Evolutionary conservation across 345 rosid genomes (phyloP), one percentile per base, ranked within the genome.

Genomic region (Populus pruinosa): DNA sequence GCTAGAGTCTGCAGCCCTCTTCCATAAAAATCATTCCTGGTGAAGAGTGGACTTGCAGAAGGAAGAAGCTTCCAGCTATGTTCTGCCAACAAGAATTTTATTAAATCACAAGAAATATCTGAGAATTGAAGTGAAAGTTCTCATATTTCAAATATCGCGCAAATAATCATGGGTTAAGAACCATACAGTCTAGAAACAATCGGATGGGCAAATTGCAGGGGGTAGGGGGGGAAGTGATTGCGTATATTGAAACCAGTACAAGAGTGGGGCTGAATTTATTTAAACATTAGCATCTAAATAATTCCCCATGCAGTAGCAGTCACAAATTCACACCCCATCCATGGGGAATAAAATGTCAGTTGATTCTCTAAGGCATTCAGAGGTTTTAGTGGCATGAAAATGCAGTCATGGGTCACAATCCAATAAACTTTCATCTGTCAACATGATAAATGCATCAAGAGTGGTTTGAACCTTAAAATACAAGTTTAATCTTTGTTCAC

Each of bases 1-100:
- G 85, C 72, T 43, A 73, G 84, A 35, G 87, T 86, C 78, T 81
- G 85, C 23, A 93, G 36, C 78, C 89, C 33, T 79, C 88, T 87
- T 72, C 77, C 73, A 49, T 18, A 73, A 47, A 67, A 82, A 35
- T 75, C 70, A 64, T 41, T 67, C 80, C 89, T 80, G 67, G 79
- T 67, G 83, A 87, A 80, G 77, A 77, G 70, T 62, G 89, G 76
- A 82, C 79, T 84, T 41, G 89, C 39, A 25, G 82, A 72, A 38
- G 86, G 84, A 78, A 76, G 67, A 25, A 83, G 69, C 80, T 68
- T 81, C 27, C 63, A 43, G 4, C 78, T 76, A 55, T 81, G 59
- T 41, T 86, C 90, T 82, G 87, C 63, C 33, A 80, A 6, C 25
- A 71, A 50, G 23, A 69, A 69, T 7, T 36, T 3, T 53, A 10